phyloP scores from a whole-genome alignment of 768 basidiomycete genomes.

The Fistulinella prunicolor region DNA sequence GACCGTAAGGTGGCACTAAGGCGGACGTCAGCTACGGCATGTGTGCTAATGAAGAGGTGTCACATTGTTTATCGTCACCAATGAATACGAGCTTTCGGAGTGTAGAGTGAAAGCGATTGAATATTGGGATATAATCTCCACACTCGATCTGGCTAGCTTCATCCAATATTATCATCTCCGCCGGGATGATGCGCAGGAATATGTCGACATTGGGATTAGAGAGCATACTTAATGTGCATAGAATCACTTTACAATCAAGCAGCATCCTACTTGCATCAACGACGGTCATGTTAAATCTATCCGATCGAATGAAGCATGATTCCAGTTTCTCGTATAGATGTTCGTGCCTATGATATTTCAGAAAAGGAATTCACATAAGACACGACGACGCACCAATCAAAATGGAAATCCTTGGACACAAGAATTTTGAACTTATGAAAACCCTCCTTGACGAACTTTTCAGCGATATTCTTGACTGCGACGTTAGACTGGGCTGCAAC shows the following conservation, averaged over 20 bases:
- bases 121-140: slow-evolving; percentile 38
- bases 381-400: slow-evolving; percentile 37
- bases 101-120: slow-evolving; percentile 24
- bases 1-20: slow-evolving; percentile 75
- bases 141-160: slow-evolving; percentile 48
- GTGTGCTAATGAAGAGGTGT: neutral
- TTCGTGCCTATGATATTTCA: slow-evolving; percentile 42
- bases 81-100: slow-evolving; percentile 38
- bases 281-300: slow-evolving; percentile 20
- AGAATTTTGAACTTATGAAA: slow-evolving; percentile 38
- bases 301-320: slow-evolving; percentile 36
- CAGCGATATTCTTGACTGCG: slow-evolving; percentile 52
- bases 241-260: slow-evolving; percentile 33
- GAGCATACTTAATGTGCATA: slow-evolving; percentile 50
- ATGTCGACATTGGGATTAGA: slow-evolving; percentile 23
- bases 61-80: slow-evolving; percentile 40
- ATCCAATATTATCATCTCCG: slow-evolving; percentile 41
- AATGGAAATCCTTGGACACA: slow-evolving; percentile 47
- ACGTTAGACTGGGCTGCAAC: slow-evolving; percentile 49
- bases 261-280: slow-evolving; percentile 25
- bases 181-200: slow-evolving; percentile 30
- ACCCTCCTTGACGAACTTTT: slow-evolving; percentile 36
- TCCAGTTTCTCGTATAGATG: slow-evolving; percentile 41
- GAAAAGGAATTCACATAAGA: neutral
- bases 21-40: neutral